Conservation (phyloP, 441 rosid genomes). For the Francoa sonchifolia region DNA sequence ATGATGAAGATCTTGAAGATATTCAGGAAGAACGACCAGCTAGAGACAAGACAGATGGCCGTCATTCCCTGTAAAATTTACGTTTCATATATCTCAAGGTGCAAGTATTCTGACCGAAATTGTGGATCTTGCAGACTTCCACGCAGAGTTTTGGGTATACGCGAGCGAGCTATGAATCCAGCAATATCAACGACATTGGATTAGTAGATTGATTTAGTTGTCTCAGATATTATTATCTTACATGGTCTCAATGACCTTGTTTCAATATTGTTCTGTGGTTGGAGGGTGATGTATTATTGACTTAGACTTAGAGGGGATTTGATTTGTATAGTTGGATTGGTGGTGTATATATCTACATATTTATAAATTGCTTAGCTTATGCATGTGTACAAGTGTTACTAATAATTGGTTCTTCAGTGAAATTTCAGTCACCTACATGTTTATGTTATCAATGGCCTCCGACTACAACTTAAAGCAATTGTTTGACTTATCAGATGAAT, state of each 20-base stretch:
- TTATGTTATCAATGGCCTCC: no score
- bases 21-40: constrained; percentile 48
- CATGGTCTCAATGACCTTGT: not conserved
- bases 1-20: constrained; percentile 72
- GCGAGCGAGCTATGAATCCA: not conserved
- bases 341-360: no score
- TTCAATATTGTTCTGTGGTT: not conserved
- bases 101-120: not conserved
- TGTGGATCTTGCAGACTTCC: not conserved
- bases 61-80: constrained; percentile 35
- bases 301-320: constrained; percentile 1
- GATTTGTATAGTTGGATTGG: no score
- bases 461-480: no score
- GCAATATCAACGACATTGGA: not conserved
- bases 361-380: no score
- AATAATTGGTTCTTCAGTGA: no score
- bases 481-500: no score
- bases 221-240: no score
- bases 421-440: no score
- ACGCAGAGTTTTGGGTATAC: not conserved
- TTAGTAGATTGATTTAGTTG: not conserved
- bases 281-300: no score
- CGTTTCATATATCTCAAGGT: not conserved
- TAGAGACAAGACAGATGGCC: constrained; percentile 39
- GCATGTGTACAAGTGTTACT: no score